Percentiles rank a stretch among this genome's conserved stretches.
phyloP scores from a whole-genome alignment of 352 stramenopile genomes.

The Elongisporangium prolatum region DNA sequence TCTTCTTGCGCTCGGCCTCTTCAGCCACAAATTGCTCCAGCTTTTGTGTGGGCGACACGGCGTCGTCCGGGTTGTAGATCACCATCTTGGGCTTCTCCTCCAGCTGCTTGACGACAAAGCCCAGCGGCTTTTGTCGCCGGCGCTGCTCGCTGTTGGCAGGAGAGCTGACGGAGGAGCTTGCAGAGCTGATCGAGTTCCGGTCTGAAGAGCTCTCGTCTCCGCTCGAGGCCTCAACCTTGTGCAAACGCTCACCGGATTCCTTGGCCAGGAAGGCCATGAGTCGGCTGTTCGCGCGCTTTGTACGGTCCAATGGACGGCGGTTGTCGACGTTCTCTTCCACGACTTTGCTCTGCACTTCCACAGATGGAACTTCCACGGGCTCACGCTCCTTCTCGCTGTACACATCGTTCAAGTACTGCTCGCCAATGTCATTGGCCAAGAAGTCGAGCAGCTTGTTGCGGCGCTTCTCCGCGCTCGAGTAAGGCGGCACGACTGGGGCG shows the following conservation, averaged over 20 bases:
- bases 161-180: neutral
- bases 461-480: constrained; percentile 23
- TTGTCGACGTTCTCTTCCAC: constrained; percentile 11
- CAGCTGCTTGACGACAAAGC: constrained; percentile 57
- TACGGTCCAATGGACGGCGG: constrained; percentile 9
- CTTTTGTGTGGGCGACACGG: constrained; percentile 22
- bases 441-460: constrained; percentile 73
- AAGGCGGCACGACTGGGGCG: neutral
- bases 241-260: constrained; percentile 42
- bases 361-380: constrained; percentile 13
- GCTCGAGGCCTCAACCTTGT: constrained; percentile 3
- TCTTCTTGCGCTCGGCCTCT: constrained; percentile 37
- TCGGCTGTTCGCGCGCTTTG: constrained; percentile 40
- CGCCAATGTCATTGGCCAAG: constrained; percentile 61
- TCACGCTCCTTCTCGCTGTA: constrained; percentile 55
- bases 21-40: constrained; percentile 36
- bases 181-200: constrained; percentile 9
- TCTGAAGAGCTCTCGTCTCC: constrained; percentile 11
- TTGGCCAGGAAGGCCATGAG: constrained; percentile 55
- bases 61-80: constrained; percentile 49
- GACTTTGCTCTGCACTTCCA: constrained; percentile 1
- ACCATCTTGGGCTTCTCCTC: constrained; percentile 44
- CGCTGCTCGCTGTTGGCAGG: constrained; percentile 1
- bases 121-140: constrained; percentile 27
- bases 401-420: constrained; percentile 64